A percentile compares a stretch with the other conserved stretches of the same genome.
These are phyloP conservation scores for Paramecium sonneborni DNA, from an alignment of 73 alveolate species.

Conservation along the genomic window DNA sequence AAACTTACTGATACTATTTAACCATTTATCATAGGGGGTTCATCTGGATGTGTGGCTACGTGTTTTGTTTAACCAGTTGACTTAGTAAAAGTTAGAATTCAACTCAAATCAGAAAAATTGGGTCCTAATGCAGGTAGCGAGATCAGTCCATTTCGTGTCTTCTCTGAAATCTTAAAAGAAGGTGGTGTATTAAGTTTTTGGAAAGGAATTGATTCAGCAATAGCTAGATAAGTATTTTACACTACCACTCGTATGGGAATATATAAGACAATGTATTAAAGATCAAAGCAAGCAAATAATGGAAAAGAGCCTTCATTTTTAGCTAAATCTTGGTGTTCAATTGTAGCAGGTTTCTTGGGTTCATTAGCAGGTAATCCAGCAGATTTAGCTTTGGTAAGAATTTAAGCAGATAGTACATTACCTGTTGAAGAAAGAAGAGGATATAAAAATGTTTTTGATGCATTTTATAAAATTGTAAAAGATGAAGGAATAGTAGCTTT, in stretches of 20 bases:
- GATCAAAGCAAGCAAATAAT: conserved; percentile 70
- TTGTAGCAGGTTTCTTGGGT: conserved; percentile 90
- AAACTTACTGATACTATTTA: not conserved
- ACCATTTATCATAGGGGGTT: conserved; percentile 86
- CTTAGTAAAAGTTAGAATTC: conserved; percentile 80
- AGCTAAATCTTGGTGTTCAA: conserved; percentile 80
- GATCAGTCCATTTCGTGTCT: conserved; percentile 78
- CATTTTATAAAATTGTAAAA: conserved; percentile 79
- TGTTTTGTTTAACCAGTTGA: conserved; percentile 84
- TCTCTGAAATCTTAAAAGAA: conserved; percentile 72
- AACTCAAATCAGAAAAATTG: conserved; percentile 73
- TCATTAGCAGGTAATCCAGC: conserved; percentile 96
- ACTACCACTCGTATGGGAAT: conserved; percentile 86
- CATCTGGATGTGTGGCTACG: conserved; percentile 90
- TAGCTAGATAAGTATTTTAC: conserved; percentile 82
- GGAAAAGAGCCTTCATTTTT: conserved; percentile 66
- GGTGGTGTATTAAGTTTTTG: conserved; percentile 85
- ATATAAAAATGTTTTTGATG: conserved; percentile 89
- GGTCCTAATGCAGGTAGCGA: conserved; percentile 72
- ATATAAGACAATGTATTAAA: conserved; percentile 73
- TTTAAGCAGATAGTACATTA: conserved; percentile 83
- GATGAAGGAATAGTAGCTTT: conserved; percentile 85
- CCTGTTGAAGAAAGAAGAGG: conserved; percentile 90
- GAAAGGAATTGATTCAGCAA: conserved; percentile 85
- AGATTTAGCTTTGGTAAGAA: conserved; percentile 92